Percentiles rank a stretch among this genome's conserved stretches.
These are phyloP conservation scores for Leptographium radiaticola DNA, from an alignment of 2,329 filamentous ascomycete genomes.

Conservation along the genomic window DNA sequence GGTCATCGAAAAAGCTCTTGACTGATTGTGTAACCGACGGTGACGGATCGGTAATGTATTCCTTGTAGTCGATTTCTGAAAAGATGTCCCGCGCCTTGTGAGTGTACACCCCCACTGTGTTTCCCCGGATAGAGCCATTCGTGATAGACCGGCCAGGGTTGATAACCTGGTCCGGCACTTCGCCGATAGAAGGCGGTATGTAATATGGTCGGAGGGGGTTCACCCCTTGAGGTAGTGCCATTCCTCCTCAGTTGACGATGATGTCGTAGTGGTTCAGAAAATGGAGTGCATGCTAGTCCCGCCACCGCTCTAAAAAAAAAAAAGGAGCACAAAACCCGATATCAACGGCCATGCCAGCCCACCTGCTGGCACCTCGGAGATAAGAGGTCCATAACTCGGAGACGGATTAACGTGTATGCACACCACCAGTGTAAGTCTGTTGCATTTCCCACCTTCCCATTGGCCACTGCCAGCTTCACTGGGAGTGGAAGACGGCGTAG, in stretches of 20 bases:
- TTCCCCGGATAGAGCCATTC: not conserved
- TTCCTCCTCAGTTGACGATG: constrained; percentile 12
- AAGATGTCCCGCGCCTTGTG: constrained; percentile 72
- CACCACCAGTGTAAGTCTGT: not conserved
- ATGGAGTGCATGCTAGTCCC: not conserved
- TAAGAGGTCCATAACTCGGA: constrained; percentile 1
- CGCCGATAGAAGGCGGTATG: constrained; percentile 45
- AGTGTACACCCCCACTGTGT: constrained; percentile 24
- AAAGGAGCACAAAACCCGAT: not conserved
- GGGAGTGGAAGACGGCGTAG: not conserved
- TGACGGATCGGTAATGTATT: constrained; percentile 66
- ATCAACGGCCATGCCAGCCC: not conserved
- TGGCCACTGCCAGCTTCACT: not conserved
- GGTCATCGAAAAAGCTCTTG: constrained; percentile 67
- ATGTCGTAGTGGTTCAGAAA: not conserved
- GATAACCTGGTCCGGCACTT: constrained; percentile 24
- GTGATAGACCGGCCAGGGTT: constrained; percentile 16
- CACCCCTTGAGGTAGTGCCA: constrained; percentile 32
- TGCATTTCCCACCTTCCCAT: not conserved
- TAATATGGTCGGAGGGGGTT: constrained; percentile 62
- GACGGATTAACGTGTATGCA: not conserved
- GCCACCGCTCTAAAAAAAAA: not conserved
- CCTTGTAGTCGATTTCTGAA: constrained; percentile 82
- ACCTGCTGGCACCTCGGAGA: not conserved
- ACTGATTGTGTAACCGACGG: constrained; percentile 63